Evolutionary conservation across 2,329 filamentous ascomycete species (phyloP), one percentile per base, ranked within the genome.

Genomic region (Botrytis fragariae): DNA sequence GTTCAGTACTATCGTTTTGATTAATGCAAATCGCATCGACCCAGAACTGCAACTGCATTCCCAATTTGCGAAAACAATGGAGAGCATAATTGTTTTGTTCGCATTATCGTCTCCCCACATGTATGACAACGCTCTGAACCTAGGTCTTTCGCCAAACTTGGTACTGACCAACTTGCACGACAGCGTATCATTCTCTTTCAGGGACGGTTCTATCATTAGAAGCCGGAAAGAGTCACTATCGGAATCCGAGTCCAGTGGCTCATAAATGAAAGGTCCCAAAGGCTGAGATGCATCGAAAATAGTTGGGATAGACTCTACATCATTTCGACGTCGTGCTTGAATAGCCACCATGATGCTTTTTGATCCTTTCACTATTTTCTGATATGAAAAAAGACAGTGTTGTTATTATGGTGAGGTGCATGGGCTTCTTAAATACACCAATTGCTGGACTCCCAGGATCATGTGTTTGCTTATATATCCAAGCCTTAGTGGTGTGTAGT

Each of bases 61-160:
- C 22, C 10, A 3, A 20, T n/a, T 29, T 39, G 22, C 35, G 42
- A 37, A 67, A 10, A 51, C 29, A 25, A 35, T 39, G 4, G 12
- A 71, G 42, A 59, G 67, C 4, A 69, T 12, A 7, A 78, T 77
- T 37, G 39, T 48, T 32, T 76, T 71, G 18, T 73, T 71, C 42
- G 35, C 70, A 42, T 39, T 57, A 14, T 73, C 54, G 8, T 69
- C 72, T 0, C 78, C 78, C 77, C 78, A 77, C 32, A 64, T 75
- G 62, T 80, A 81, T 4, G 77, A 80, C 44, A 79, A 67, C 25
- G 77, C 78, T 48, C 77, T 71, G 67, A 75, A 79, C 25, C 68
- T 74, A 2, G 76, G 76, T 35, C 65, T 72, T 4, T 75, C 69
- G 7, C 48, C 74, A 42, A 79, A 77, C 18, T 61, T 67, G 20